Conservation (phyloP, 2,329 filamentous ascomycete species). For the Thelonectria discophora region DNA sequence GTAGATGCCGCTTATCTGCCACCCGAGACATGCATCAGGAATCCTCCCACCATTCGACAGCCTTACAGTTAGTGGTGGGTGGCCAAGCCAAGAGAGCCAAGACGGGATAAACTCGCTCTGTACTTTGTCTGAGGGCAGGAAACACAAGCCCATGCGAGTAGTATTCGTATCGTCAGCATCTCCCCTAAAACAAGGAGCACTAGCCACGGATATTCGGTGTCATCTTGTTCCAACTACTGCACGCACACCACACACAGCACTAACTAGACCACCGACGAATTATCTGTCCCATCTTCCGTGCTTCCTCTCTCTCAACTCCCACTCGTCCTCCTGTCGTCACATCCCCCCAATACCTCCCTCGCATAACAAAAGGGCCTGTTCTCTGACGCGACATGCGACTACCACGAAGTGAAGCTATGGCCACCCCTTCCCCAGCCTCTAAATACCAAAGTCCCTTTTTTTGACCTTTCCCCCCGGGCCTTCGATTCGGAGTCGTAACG, state of each 20-base stretch:
- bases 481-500: neutral
- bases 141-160: too few relatives aligned
- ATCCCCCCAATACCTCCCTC: neutral
- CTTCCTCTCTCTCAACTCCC: constrained; percentile 8
- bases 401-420: constrained; percentile 6
- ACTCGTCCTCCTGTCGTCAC: neutral
- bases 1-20: constrained; percentile 18
- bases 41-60: constrained; percentile 13
- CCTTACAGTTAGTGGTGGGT: constrained; percentile 9
- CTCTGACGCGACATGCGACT: neutral
- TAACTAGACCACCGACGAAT: too few relatives aligned
- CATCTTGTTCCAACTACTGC: too few relatives aligned
- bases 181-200: too few relatives aligned
- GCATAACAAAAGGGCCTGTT: constrained; percentile 6
- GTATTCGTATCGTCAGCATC: too few relatives aligned
- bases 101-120: neutral
- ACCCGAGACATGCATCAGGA: constrained; percentile 1
- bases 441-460: constrained; percentile 26
- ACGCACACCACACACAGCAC: too few relatives aligned
- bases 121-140: neutral
- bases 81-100: constrained; percentile 7
- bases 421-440: constrained; percentile 13
- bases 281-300: too few relatives aligned
- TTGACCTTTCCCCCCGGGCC: neutral
- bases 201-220: too few relatives aligned